Percentiles rank a stretch among this genome's conserved stretches.
phyloP scores from a whole-genome alignment of 2,329 filamentous ascomycete species.

The Colletotrichum cordylinicola region DNA sequence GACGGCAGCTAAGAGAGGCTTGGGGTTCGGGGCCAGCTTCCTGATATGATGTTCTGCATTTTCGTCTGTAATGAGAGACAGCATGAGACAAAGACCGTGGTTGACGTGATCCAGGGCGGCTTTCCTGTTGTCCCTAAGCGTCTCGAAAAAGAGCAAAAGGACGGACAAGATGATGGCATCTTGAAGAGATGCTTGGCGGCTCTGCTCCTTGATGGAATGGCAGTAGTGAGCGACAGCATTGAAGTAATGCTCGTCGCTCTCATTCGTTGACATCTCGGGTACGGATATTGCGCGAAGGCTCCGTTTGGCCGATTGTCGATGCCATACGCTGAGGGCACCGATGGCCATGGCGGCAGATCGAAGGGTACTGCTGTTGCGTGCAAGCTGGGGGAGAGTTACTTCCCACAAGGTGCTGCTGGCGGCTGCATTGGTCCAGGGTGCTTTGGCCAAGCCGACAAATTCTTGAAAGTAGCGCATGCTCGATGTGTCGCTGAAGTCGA shows the following conservation, averaged over 20 bases:
- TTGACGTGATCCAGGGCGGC: conserved; percentile 40
- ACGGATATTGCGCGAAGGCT: conserved; percentile 15
- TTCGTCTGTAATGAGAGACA: conserved; percentile 33
- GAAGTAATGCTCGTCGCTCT: conserved; percentile 32
- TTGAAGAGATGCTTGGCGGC: conserved; percentile 28
- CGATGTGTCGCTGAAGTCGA: conserved; percentile 22
- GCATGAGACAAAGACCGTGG: conserved; percentile 37
- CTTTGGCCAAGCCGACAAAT: conserved; percentile 31
- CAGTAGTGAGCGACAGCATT: conserved; percentile 40
- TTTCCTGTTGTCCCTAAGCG: conserved; percentile 32
- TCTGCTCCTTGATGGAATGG: conserved; percentile 35
- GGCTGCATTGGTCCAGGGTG: conserved; percentile 31
- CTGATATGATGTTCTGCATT: conserved; percentile 11
- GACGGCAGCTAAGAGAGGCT: conserved; percentile 27
- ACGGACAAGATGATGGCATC: conserved; percentile 37
- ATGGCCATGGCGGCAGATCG: conserved; percentile 37
- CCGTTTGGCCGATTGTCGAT: conserved; percentile 13
- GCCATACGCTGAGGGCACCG: conserved; percentile 32
- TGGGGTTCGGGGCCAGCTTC: conserved; percentile 28
- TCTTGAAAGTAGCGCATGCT: conserved; percentile 33
- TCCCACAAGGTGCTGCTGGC: conserved; percentile 32
- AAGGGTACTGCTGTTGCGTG: conserved; percentile 29
- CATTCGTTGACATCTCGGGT: not conserved
- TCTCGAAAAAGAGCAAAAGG: conserved; percentile 36
- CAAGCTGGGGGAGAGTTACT: conserved; percentile 34